Conservation (phyloP, 1,284 basidiomycete genomes). For the Mrakiaceae sp. region DNA sequence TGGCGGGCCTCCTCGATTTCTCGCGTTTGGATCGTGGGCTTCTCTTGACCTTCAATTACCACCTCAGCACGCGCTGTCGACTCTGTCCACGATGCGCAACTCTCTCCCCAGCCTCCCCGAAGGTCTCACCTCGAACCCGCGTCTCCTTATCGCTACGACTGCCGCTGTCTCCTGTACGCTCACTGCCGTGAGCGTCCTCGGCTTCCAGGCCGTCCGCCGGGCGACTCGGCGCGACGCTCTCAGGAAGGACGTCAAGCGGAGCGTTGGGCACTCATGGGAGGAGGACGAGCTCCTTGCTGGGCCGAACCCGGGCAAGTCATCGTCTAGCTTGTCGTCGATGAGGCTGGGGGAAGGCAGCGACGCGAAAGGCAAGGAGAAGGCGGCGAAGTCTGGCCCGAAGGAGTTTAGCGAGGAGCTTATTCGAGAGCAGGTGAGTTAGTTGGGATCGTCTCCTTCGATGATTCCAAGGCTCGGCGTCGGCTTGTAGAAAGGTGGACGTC, state of each 20-base stretch:
- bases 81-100: too few relatives aligned
- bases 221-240: conserved; percentile 31
- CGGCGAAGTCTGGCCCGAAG: background rate
- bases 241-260: conserved; percentile 29
- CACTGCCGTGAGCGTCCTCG: conserved; percentile 30
- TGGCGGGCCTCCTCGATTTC: too few relatives aligned
- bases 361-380: background rate
- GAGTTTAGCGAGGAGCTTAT: conserved; percentile 63
- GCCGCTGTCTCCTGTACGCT: conserved; percentile 12
- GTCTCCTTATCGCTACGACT: conserved; percentile 15
- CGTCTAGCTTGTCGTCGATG: too few relatives aligned
- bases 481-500: background rate
- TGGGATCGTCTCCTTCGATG: background rate
- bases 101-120: too few relatives aligned
- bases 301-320: too few relatives aligned
- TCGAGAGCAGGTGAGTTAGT: conserved; percentile 43
- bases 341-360: background rate
- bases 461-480: background rate
- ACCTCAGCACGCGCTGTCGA: too few relatives aligned
- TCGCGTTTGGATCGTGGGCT: too few relatives aligned
- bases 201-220: conserved; percentile 32
- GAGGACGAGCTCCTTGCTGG: background rate
- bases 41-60: too few relatives aligned
- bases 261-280: conserved; percentile 16
- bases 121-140: too few relatives aligned